These are phyloP conservation scores for Dendrocalamus latiflorus DNA, from an alignment of 202 grass and related monocot genomes.

Conservation along the genomic window DNA sequence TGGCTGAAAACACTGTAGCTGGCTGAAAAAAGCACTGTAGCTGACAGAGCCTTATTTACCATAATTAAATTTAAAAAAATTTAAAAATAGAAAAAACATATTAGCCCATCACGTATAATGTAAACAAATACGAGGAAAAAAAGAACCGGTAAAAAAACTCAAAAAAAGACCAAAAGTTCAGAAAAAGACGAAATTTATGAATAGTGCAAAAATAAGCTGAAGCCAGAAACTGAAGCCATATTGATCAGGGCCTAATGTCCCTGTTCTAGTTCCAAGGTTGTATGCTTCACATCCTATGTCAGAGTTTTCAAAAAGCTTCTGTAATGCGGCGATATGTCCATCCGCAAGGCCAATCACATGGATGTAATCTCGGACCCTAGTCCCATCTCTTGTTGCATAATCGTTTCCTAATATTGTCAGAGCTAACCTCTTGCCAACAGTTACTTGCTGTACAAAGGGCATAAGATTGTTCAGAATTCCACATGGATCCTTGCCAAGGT, in stretches of 20 bases:
- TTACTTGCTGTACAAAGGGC: constrained; percentile 94
- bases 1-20: too few relatives aligned
- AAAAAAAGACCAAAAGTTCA: too few relatives aligned
- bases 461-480: constrained; percentile 94
- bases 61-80: too few relatives aligned
- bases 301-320: constrained; percentile 64
- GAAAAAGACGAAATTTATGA: too few relatives aligned
- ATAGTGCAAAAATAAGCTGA: too few relatives aligned
- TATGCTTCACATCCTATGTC: constrained; percentile 75
- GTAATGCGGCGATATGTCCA: constrained; percentile 78
- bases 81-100: too few relatives aligned
- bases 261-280: constrained; percentile 78
- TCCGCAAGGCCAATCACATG: constrained; percentile 90
- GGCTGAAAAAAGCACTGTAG: too few relatives aligned
- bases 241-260: constrained; percentile 40
- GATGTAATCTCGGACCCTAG: constrained; percentile 89
- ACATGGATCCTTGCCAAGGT: constrained; percentile 75
- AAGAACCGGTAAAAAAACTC: too few relatives aligned
- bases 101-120: too few relatives aligned
- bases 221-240: too few relatives aligned
- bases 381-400: constrained; percentile 79
- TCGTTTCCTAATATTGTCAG: constrained; percentile 83
- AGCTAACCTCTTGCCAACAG: constrained; percentile 70
- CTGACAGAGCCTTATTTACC: too few relatives aligned
- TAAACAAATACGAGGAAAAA: too few relatives aligned